These are phyloP conservation scores for Xylaria venustula DNA, from an alignment of 495 filamentous ascomycete species.

Conservation along the genomic window DNA sequence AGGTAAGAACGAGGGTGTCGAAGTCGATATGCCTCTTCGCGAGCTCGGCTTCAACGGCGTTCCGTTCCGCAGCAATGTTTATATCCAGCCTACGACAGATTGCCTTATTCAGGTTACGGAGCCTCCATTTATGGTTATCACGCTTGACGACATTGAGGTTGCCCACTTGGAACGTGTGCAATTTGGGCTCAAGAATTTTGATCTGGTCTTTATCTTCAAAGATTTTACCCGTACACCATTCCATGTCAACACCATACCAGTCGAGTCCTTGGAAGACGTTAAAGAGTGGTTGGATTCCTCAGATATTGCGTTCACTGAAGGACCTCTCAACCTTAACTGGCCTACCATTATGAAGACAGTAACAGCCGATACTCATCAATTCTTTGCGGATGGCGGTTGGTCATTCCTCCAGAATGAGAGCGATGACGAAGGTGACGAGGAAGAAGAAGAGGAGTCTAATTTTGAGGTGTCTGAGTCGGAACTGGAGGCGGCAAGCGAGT, in stretches of 20 bases:
- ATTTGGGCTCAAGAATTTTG: slow-evolving; percentile 99
- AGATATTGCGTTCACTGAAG: slow-evolving; percentile 91
- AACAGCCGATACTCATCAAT: slow-evolving; percentile 84
- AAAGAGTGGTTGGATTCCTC: slow-evolving; percentile 98
- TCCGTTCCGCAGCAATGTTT: slow-evolving; percentile 89
- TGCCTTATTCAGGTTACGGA: slow-evolving; percentile 98
- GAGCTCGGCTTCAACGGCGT: slow-evolving; percentile 97
- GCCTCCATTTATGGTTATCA: slow-evolving; percentile 92
- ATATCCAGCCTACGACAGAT: slow-evolving; percentile 94
- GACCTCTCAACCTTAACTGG: slow-evolving; percentile 98
- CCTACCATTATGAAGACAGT: slow-evolving; percentile 99
- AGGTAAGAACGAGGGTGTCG: slow-evolving; percentile 75
- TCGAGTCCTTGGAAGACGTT: slow-evolving; percentile 88
- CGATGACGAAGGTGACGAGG: slow-evolving; percentile 76
- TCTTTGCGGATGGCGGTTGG: slow-evolving; percentile 96
- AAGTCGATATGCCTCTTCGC: slow-evolving; percentile 93
- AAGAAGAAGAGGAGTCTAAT: slow-evolving; percentile 79
- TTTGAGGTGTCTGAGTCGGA: slow-evolving; percentile 90
- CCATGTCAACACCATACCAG: slow-evolving; percentile 97
- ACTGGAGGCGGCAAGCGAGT: slow-evolving; percentile 73
- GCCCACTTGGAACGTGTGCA: slow-evolving; percentile 96
- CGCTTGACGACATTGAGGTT: slow-evolving; percentile 91
- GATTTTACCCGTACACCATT: slow-evolving; percentile 84
- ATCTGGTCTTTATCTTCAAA: slow-evolving; percentile 96
- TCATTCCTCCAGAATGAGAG: slow-evolving; percentile 84